Evolutionary conservation across 345 rosid species (phyloP), one percentile per base, ranked within the genome.

Genomic region (Bruguiera sexangula): DNA sequence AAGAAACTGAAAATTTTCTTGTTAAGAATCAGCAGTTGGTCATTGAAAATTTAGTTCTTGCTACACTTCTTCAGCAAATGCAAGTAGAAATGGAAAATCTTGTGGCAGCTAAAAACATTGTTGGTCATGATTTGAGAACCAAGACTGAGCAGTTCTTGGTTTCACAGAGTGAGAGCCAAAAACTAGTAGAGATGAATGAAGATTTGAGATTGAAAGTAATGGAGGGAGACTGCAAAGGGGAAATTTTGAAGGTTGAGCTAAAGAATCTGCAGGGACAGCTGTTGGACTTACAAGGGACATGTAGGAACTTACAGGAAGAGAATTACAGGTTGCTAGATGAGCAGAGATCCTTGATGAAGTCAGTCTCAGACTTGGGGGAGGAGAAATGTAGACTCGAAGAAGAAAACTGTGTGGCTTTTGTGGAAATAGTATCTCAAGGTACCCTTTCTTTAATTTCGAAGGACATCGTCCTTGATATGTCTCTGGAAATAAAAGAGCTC

Each of bases 41-140:
- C 57, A 78, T 86, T 63, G 93, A 90, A 78, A 89, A 88, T 46
- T 74, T 83, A 16, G 83, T 90, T 73, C 85, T 92, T 67, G 73
- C 79, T 75, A 82, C 87, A 36, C 76, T 87, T 73, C 81, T 96
- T 73, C 76, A 76, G 81, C 85, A 86, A 81, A 83, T 83, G 69
- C 86, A 85, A 70, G 75, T 73, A 70, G 96, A 92, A 77, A 84
- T 84, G 56, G 76, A 74, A n/a, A 73, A 73, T 78, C 82, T 88
- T 65, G 83, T 78, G 69, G 34, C 79, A 50, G 83, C 79, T 76
- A 88, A 80, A 76, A 76, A 63, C 72, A 60, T 48, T 52, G 81
- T 90, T 63, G 77, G 68, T 66, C 79, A 80, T 64, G 82, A 86
- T 72, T 82, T 82, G 73, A 81, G 79, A 46, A 71, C 69, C 73